Percentiles rank a stretch among this genome's conserved stretches.
Conservation (phyloP, 495 filamentous ascomycete species). For the Daldinia concentrica region DNA sequence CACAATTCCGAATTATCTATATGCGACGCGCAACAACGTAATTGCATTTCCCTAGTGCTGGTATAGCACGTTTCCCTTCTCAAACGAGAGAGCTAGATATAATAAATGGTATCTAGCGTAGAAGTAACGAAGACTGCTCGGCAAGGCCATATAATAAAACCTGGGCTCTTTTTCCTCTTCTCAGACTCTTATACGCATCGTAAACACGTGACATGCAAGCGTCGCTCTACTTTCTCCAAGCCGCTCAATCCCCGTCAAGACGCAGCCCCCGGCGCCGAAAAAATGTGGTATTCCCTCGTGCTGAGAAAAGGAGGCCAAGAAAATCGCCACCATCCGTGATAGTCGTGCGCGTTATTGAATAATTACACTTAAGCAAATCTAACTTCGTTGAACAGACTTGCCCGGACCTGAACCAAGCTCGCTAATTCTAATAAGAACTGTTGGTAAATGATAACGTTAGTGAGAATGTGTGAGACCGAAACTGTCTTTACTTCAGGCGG, state of each 20-base stretch:
- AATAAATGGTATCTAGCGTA: slow-evolving; percentile 36
- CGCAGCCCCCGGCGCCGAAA: slow-evolving; percentile 15
- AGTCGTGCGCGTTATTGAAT: neutral
- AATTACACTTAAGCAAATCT: slow-evolving; percentile 62
- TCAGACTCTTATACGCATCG: slow-evolving; percentile 1
- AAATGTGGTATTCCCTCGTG: slow-evolving; percentile 25
- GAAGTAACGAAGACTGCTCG: slow-evolving; percentile 8
- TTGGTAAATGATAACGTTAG: slow-evolving; percentile 76
- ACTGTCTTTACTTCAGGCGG: slow-evolving; percentile 57
- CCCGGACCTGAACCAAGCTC: slow-evolving; percentile 84
- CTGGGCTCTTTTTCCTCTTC: neutral
- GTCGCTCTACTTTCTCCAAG: slow-evolving; percentile 6
- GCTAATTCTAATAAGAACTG: slow-evolving; percentile 91
- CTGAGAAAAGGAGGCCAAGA: slow-evolving; percentile 2
- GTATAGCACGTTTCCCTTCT: neutral
- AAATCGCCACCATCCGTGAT: slow-evolving; percentile 15
- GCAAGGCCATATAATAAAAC: neutral
- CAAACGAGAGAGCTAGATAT: slow-evolving; percentile 8
- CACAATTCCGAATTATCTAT: neutral
- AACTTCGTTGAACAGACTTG: slow-evolving; percentile 87
- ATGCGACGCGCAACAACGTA: neutral
- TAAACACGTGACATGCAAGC: slow-evolving; percentile 22
- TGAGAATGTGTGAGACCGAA: slow-evolving; percentile 87
- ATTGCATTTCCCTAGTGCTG: neutral
- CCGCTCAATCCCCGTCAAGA: neutral